phyloP scores from a whole-genome alignment of 2,329 filamentous ascomycete species.

The Aureobasidium sp. region DNA sequence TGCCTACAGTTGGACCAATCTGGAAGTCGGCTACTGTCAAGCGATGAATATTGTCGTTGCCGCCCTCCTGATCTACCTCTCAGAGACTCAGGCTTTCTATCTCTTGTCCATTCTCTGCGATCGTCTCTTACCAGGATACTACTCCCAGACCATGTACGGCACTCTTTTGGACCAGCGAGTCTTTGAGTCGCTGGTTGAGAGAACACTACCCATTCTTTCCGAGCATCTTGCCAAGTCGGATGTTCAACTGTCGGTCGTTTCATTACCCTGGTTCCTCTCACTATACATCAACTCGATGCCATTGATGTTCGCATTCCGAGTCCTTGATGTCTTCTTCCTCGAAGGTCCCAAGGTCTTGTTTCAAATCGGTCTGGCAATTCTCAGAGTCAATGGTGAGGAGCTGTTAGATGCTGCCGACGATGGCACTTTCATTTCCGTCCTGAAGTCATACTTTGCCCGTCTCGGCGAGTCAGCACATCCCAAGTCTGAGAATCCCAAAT shows the following conservation, averaged over 20 bases:
- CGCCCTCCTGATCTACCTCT: slow-evolving; percentile 97
- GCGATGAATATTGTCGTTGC: slow-evolving; percentile 99
- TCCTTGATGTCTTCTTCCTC: slow-evolving; percentile 95
- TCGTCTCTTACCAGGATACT: slow-evolving; percentile 88
- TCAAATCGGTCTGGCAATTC: slow-evolving; percentile 91
- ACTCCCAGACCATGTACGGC: slow-evolving; percentile 98
- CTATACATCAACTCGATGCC: slow-evolving; percentile 99
- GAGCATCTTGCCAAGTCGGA: slow-evolving; percentile 96
- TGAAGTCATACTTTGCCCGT: slow-evolving; percentile 90
- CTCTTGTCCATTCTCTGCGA: slow-evolving; percentile 87
- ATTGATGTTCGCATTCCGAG: slow-evolving; percentile 90
- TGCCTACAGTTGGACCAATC: slow-evolving; percentile 94
- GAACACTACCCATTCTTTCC: slow-evolving; percentile 97
- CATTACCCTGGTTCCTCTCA: slow-evolving; percentile 94
- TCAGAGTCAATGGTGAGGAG: slow-evolving; percentile 95
- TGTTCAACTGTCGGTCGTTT: slow-evolving; percentile 94
- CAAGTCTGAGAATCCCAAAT: slow-evolving; percentile 88
- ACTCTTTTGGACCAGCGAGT: slow-evolving; percentile 94
- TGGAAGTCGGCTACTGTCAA: slow-evolving; percentile 95
- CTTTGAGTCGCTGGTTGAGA: slow-evolving; percentile 96
- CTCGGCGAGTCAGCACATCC: slow-evolving; percentile 95
- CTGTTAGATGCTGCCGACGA: slow-evolving; percentile 89
- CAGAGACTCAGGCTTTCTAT: slow-evolving; percentile 91
- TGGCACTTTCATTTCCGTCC: slow-evolving; percentile 89
- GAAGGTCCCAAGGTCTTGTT: slow-evolving; percentile 97